Evolutionary conservation across 495 filamentous ascomycete species (phyloP).

Genomic region (Penicillium argentinense): DNA sequence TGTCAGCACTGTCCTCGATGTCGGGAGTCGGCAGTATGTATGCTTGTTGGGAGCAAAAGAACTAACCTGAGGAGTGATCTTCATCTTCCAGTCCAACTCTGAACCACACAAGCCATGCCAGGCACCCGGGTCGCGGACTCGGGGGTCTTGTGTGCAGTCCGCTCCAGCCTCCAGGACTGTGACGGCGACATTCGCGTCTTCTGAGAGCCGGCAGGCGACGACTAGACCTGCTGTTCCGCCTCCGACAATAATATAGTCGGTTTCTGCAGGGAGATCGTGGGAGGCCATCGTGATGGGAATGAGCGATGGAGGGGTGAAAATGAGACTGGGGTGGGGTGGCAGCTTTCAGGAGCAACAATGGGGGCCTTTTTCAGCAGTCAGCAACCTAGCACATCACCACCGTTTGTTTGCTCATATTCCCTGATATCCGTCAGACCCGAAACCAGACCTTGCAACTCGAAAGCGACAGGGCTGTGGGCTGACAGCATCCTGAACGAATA

Average conservation of each 20-base stretch:
- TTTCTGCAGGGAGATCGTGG: slow-evolving; percentile 3
- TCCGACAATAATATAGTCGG: slow-evolving; percentile 39
- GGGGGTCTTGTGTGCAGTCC: slow-evolving; percentile 40
- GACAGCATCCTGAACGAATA: no score
- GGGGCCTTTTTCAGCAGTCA: no score
- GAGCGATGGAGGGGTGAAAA: no score
- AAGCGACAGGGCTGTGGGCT: no score
- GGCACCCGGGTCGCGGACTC: slow-evolving; percentile 41
- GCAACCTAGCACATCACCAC: no score
- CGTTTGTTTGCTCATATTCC: no score
- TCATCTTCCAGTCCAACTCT: slow-evolving; percentile 56
- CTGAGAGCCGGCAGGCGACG: slow-evolving; percentile 48
- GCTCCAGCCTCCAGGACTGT: slow-evolving; percentile 55
- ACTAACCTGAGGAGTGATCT: slow-evolving; percentile 48
- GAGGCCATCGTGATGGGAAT: slow-evolving; percentile 5
- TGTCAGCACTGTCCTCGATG: slow-evolving; percentile 1
- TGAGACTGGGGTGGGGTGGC: no score
- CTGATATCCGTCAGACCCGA: no score
- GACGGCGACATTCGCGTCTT: slow-evolving; percentile 39
- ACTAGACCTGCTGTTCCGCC: slow-evolving; percentile 51
- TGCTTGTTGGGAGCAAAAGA: neutral
- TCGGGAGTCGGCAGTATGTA: no score
- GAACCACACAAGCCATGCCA: slow-evolving; percentile 39
- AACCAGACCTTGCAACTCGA: no score
- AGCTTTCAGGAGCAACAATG: no score